These are phyloP conservation scores for Aspergillus versicolor DNA, from an alignment of 2,329 filamentous ascomycete species.

Conservation along the genomic window DNA sequence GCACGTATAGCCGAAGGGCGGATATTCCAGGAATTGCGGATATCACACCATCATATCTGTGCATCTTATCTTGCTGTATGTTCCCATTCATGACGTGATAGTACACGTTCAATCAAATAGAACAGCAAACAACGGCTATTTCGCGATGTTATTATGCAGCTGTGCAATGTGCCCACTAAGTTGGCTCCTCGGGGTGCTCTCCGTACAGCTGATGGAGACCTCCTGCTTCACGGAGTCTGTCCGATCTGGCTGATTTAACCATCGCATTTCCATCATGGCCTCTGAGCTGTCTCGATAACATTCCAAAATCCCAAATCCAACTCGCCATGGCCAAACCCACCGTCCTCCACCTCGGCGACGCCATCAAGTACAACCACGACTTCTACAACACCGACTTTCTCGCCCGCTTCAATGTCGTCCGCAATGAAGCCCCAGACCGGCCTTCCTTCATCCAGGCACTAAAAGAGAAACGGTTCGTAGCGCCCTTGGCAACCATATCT, in stretches of 20 bases:
- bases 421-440: conserved; percentile 26
- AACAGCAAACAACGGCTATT: no score
- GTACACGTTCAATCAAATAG: no score
- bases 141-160: no score
- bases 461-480: conserved; percentile 25
- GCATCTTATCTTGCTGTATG: no score
- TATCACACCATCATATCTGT: no score
- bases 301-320: neutral
- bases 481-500: neutral
- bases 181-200: no score
- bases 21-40: no score
- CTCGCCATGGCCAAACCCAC: conserved; percentile 25
- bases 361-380: conserved; percentile 47
- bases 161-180: no score
- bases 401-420: conserved; percentile 1
- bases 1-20: neutral
- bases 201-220: no score
- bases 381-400: conserved; percentile 28
- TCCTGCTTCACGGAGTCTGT: neutral
- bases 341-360: conserved; percentile 45
- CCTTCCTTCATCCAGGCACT: conserved; percentile 40
- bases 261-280: neutral
- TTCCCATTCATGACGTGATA: no score
- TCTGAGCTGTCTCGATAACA: no score
- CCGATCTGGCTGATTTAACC: neutral